Percentiles rank a stretch among this genome's conserved stretches.
Evolutionary conservation across 805 yeast species (phyloP).

Genomic region (Metschnikowia reukaufii): DNA sequence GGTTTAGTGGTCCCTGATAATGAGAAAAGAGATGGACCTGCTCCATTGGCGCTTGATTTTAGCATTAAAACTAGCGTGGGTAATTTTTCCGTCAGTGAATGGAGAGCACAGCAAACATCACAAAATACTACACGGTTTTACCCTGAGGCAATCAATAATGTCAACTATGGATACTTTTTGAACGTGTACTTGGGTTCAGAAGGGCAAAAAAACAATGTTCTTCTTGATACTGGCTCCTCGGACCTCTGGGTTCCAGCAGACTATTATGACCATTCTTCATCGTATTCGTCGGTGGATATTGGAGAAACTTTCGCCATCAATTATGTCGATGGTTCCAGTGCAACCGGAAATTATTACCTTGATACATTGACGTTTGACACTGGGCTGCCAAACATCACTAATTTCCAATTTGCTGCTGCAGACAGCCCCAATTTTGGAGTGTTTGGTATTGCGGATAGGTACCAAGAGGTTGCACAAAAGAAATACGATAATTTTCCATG

Average conservation of each 20-base stretch:
- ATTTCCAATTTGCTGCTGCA: conserved; percentile 15
- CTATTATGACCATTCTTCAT: conserved; percentile 2
- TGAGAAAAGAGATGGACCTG: not conserved
- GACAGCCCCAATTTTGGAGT: conserved; percentile 7
- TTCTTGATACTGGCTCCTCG: conserved; percentile 44
- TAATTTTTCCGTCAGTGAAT: not conserved
- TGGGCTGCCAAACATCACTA: conserved; percentile 4
- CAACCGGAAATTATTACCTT: conserved; percentile 12
- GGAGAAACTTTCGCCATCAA: conserved; percentile 9
- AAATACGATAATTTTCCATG: conserved; percentile 55
- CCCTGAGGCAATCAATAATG: not conserved
- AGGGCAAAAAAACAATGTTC: conserved; percentile 27
- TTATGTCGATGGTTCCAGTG: conserved; percentile 14
- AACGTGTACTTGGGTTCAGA: conserved; percentile 26
- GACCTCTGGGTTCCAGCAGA: conserved; percentile 37
- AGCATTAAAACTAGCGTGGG: not conserved
- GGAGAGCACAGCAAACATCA: not conserved
- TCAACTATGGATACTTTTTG: conserved; percentile 1
- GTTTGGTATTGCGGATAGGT: conserved; percentile 14
- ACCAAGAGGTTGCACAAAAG: conserved; percentile 8
- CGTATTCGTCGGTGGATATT: no score
- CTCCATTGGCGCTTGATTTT: conserved; percentile 10
- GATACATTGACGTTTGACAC: conserved; percentile 11
- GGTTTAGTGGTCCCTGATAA: not conserved
- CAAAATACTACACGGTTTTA: not conserved